These are phyloP conservation scores for Tricholomella constricta DNA, from an alignment of 768 basidiomycete species.

Conservation along the genomic window DNA sequence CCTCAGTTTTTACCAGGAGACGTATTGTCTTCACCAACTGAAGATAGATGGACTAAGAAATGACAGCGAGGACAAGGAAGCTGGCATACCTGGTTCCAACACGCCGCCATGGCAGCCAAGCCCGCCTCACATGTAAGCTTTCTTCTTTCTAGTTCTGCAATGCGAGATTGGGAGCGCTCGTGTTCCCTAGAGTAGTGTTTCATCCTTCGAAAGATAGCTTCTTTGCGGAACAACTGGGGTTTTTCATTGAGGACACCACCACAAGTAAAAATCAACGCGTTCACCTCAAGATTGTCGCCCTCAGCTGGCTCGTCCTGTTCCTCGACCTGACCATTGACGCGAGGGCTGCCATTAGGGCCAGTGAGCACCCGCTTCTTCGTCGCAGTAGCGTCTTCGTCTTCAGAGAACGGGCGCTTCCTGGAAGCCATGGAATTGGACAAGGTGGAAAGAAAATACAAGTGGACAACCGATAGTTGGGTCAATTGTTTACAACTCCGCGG, in stretches of 20 bases:
- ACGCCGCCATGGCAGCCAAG: constrained; percentile 72
- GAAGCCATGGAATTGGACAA: constrained; percentile 47
- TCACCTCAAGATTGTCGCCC: constrained; percentile 67
- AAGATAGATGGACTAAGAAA: constrained; percentile 1
- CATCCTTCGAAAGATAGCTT: constrained; percentile 85
- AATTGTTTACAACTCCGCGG: constrained; percentile 45
- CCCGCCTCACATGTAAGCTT: constrained; percentile 70
- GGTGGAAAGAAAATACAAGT: constrained; percentile 18
- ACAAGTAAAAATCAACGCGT: constrained; percentile 16
- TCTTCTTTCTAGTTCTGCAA: constrained; percentile 65
- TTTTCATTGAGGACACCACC: constrained; percentile 15
- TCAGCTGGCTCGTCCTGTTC: constrained; percentile 52
- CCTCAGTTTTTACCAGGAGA: constrained; percentile 54
- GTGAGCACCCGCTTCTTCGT: constrained; percentile 61
- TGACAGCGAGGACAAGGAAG: constrained; percentile 2
- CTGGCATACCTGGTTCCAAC: constrained; percentile 71
- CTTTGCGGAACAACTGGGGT: constrained; percentile 77
- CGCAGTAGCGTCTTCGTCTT: constrained; percentile 48
- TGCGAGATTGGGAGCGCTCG: constrained; percentile 60
- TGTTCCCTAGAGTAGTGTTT: constrained; percentile 77
- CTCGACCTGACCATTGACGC: constrained; percentile 48
- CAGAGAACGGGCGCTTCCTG: constrained; percentile 58
- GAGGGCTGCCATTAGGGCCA: constrained; percentile 52
- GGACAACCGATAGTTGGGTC: constrained; percentile 15
- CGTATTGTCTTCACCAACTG: constrained; percentile 74